Evolutionary conservation across 352 stramenopile species (phyloP), one percentile per base, ranked within the genome.

Genomic region (Pythium periplocum): DNA sequence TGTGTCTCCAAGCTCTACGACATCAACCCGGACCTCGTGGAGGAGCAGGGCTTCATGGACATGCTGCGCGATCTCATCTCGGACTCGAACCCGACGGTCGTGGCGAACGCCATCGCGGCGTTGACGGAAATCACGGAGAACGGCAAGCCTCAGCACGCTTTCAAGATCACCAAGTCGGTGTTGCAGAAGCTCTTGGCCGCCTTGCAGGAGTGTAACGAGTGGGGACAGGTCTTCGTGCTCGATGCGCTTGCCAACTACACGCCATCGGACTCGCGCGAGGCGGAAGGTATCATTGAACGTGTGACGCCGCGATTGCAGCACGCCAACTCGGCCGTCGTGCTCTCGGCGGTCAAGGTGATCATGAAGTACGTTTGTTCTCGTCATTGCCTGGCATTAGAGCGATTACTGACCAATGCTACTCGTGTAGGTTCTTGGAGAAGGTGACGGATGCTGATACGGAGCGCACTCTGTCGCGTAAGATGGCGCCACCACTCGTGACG

Each of bases 1-100:
- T 99, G 97, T 69, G 97, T 99, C 10, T 97, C 96, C 44, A 99
- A 99, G 75, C 83, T 99, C 11, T 99, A 99, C 73, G 96, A 99
- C 66, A 99, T 99, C 77, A 98, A 97, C 52, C 96, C 97, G 1
- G 87, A 96, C 37, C 78, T 99, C 42, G 96, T 99, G 1, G 90
- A 98, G 42, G 95, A 98, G 59, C 89, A 98, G 55, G 96, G 96
- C 12, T 98, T 98, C 62, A 61, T 98, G 4, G 87, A 97, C 60
- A 96, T 97, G 61, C 74, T 99, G n/a, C 86, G 97, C 51, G 96
- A 99, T 56, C 75, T 99, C 12, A 98, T 99, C 51, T 97, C 85
- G 26, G 97, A 99, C 72, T 96, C 95, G 11, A 99, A 99, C 63
- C 96, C 96, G 40, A 98, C 87, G 9, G 96, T 99, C 26, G 97